Evolutionary conservation across 768 basidiomycete species (phyloP).

Genomic region (Trichaptum fuscoviolaceum): DNA sequence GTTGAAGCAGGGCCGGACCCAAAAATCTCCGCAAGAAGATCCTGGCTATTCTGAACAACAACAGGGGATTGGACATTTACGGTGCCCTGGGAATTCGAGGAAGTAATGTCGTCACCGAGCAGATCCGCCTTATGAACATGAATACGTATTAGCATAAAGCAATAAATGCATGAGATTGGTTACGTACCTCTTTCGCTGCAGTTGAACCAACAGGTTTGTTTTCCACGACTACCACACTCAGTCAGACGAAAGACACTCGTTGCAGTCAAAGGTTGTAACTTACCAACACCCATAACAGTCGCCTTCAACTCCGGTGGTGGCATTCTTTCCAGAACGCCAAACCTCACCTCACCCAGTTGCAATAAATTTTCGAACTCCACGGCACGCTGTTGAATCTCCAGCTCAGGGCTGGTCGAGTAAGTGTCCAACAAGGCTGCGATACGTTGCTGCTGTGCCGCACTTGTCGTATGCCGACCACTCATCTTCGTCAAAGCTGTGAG

Average conservation of each 20-base stretch:
- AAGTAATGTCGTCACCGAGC: slow-evolving; percentile 67
- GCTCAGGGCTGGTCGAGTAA: slow-evolving; percentile 83
- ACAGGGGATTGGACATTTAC: slow-evolving; percentile 36
- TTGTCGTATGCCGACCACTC: slow-evolving; percentile 70
- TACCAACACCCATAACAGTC: slow-evolving; percentile 93
- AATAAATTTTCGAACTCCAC: slow-evolving; percentile 92
- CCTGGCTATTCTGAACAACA: slow-evolving; percentile 62
- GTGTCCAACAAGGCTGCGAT: slow-evolving; percentile 72
- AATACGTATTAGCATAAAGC: slow-evolving; percentile 7
- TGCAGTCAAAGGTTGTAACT: slow-evolving; percentile 21
- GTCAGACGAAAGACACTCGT: not conserved
- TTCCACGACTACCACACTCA: slow-evolving; percentile 67
- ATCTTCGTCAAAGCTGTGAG: slow-evolving; percentile 88
- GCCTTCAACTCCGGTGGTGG: slow-evolving; percentile 97
- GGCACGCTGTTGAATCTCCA: slow-evolving; percentile 93
- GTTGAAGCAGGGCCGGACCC: slow-evolving; percentile 45
- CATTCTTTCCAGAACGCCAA: slow-evolving; percentile 95
- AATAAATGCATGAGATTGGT: not conserved
- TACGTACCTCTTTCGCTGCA: slow-evolving; percentile 62
- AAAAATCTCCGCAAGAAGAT: slow-evolving; percentile 91
- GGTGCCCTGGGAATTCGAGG: slow-evolving; percentile 31
- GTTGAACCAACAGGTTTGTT: slow-evolving; percentile 95
- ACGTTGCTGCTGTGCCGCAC: slow-evolving; percentile 64
- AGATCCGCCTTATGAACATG: slow-evolving; percentile 52
- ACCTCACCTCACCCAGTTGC: slow-evolving; percentile 63